Conservation (phyloP, 441 rosid genomes). For the Erodium texanum region DNA sequence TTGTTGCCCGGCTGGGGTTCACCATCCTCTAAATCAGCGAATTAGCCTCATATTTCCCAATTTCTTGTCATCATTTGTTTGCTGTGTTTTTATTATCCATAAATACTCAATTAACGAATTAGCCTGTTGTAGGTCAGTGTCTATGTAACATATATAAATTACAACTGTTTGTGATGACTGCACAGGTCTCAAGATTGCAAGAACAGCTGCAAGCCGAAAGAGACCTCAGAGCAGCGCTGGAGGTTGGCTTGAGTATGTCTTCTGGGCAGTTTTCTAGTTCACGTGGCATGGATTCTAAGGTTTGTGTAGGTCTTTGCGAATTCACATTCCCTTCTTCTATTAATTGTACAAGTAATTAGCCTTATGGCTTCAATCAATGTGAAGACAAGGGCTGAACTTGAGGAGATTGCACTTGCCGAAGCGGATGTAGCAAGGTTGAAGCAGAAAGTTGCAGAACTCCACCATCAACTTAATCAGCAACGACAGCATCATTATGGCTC, state of each 20-base stretch:
- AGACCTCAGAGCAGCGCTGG: slow-evolving; percentile 95
- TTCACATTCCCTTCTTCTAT: slow-evolving; percentile 7
- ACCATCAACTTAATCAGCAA: slow-evolving; percentile 95
- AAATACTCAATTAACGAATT: no score
- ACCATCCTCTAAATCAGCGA: no score
- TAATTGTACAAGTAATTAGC: slow-evolving; percentile 10
- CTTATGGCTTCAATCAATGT: slow-evolving; percentile 25
- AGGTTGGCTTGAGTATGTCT: slow-evolving; percentile 97
- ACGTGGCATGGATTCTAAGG: slow-evolving; percentile 89
- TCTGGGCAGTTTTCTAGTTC: slow-evolving; percentile 79
- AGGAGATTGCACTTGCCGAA: slow-evolving; percentile 99
- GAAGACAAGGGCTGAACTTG: slow-evolving; percentile 96
- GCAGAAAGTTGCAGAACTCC: slow-evolving; percentile 97
- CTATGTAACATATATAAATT: no score
- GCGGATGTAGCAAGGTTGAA: slow-evolving; percentile 95
- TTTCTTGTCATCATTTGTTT: slow-evolving; percentile 8
- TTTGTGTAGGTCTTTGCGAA: slow-evolving; percentile 27
- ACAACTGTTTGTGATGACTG: slow-evolving; percentile 23
- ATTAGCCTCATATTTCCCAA: slow-evolving; percentile 9
- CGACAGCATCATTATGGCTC: slow-evolving; percentile 74
- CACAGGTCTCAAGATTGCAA: slow-evolving; percentile 85
- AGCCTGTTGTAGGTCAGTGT: no score
- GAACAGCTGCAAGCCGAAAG: slow-evolving; percentile 99
- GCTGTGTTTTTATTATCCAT: no score
- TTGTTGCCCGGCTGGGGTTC: no score